phyloP scores from a whole-genome alignment of 345 rosid genomes.

The Abelmoschus esculentus region DNA sequence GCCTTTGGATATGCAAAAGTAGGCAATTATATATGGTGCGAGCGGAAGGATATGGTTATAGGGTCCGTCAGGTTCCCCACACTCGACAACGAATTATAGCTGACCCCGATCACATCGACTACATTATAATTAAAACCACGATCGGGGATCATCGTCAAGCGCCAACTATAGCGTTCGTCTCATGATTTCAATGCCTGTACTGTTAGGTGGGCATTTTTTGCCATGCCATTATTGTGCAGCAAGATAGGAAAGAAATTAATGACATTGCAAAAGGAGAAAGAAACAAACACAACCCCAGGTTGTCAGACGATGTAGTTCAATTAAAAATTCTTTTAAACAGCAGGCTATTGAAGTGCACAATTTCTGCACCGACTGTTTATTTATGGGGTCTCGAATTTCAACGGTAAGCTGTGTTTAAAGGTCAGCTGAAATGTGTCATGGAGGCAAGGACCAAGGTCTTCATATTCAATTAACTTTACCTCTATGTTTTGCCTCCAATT shows the following conservation, averaged over 20 bases:
- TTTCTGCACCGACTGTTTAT: background rate
- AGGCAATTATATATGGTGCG: background rate
- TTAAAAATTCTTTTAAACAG: background rate
- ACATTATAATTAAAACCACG: background rate
- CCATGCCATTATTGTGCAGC: background rate
- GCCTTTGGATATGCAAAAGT: background rate
- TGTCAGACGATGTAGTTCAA: background rate
- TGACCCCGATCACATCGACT: background rate
- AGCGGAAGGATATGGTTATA: background rate
- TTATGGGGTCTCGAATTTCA: background rate
- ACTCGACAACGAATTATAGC: background rate
- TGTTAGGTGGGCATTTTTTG: background rate
- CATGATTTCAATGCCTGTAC: conserved; percentile 3
- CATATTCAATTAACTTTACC: background rate
- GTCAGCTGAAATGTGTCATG: background rate
- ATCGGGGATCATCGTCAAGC: conserved; percentile 3
- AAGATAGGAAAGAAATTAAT: background rate
- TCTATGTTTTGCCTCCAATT: background rate
- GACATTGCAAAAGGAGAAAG: background rate
- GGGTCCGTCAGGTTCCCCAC: background rate
- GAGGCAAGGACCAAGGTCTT: background rate
- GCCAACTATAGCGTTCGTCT: background rate
- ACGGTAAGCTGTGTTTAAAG: background rate
- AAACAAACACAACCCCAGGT: background rate
- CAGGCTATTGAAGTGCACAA: background rate